Evolutionary conservation across 257 asterid genomes (phyloP).

Genomic region (Solanum megistacrolobum): DNA sequence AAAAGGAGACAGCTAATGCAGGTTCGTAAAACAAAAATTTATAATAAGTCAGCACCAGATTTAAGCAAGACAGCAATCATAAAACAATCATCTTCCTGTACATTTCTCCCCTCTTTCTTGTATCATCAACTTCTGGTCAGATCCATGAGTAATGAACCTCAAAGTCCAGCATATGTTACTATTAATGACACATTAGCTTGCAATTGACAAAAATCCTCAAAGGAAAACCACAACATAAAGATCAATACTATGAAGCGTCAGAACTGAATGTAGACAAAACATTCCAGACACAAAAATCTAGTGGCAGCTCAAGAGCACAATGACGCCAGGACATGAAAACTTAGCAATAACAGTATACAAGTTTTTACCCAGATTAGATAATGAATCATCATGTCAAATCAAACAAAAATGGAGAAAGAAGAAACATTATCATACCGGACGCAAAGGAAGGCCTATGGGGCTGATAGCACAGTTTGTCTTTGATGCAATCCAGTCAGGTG

Average conservation of each 20-base stretch:
- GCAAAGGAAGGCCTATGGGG: conserved; percentile 80
- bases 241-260: background rate
- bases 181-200: background rate
- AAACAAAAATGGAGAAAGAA: background rate
- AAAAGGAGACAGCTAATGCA: background rate
- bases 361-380: background rate
- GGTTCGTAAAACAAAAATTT: background rate
- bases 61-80: background rate
- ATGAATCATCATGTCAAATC: background rate
- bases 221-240: background rate
- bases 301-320: background rate
- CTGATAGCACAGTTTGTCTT: conserved; percentile 44
- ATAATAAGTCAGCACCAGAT: background rate
- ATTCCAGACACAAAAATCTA: background rate
- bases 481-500: conserved; percentile 44
- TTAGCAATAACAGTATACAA: background rate
- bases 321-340: background rate
- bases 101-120: background rate
- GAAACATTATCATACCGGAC: conserved; percentile 49
- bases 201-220: background rate
- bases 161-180: background rate
- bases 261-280: background rate
- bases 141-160: background rate
- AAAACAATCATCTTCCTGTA: background rate
- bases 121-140: background rate